Evolutionary conservation across 2,329 filamentous ascomycete species (phyloP), one percentile per base, ranked within the genome.

Genomic region (Elsinoe batatas): DNA sequence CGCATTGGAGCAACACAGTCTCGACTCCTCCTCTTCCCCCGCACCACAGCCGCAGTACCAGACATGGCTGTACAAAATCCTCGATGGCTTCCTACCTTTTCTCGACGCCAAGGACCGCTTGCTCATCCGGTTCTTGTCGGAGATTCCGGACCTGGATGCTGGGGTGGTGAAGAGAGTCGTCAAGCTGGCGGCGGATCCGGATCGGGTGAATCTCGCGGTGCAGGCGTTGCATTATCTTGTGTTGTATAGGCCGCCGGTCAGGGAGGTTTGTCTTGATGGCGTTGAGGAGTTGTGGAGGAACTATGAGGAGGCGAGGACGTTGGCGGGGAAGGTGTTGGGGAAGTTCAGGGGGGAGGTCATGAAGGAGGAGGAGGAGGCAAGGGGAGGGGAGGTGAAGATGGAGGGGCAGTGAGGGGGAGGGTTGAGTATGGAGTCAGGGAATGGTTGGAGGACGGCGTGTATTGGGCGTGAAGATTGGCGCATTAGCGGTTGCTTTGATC

Each of bases 71-170:
- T 71, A 91, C 59, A 85, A 84, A 58, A 77, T 97, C n/a, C 77
- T 98, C 15, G 90, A 96, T 65, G 87, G 87, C 1, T 88, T 98
- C 63, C 72, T 95, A 33, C 88, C 88, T 3, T 97, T 95, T 68
- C 76, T 97, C n/a, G 90, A 96, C 66, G 81, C 85, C 1, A 87
- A 88, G 58, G 93, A 98, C 67, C 62, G 64, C 40, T 80, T 95
- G 18, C 74, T 98, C 56, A 91, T 94, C 26, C 82, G 93, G 35
- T 95, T 97, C 66, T 73, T 98, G 43, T 91, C 89, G 50, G 93
- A 98, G 69, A 84, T 98, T 33, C 93, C 93, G 0, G 84, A 87
- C 40, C 76, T 98, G 33, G 88, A 83, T 58, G 70, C 75, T 33
- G 77, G 79, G 10, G 82, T 97, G 59, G 76, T 97, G 1, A 77